phyloP scores from a whole-genome alignment of 2,329 filamentous ascomycete genomes.

The Pseudomassariella vexata region DNA sequence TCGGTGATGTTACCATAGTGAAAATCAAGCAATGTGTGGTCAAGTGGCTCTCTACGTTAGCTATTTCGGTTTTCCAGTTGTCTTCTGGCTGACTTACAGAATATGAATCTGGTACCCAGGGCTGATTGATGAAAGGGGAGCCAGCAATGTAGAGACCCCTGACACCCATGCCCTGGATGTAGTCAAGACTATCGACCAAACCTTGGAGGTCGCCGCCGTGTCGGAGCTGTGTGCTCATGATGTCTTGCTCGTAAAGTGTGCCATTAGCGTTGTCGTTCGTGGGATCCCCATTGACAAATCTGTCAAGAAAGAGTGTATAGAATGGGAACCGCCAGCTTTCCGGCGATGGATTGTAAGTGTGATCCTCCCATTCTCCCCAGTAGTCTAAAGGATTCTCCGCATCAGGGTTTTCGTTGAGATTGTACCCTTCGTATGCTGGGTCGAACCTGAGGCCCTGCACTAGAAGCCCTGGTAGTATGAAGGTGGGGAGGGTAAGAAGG shows the following conservation, averaged over 20 bases:
- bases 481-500: too few species aligned
- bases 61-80: too few species aligned
- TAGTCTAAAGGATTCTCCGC: conserved; percentile 54
- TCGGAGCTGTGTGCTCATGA: conserved; percentile 54
- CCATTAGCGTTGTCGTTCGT: conserved; percentile 58
- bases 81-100: too few species aligned
- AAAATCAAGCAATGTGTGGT: too few species aligned
- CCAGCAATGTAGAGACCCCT: conserved; percentile 45
- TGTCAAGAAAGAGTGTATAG: conserved; percentile 59
- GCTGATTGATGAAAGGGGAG: conserved; percentile 1
- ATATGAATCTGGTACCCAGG: neutral
- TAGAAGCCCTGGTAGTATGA: too few species aligned
- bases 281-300: conserved; percentile 60
- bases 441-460: neutral
- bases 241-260: conserved; percentile 55
- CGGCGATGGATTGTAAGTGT: conserved; percentile 48
- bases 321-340: conserved; percentile 60
- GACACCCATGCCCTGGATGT: conserved; percentile 59
- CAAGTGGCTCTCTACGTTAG: too few species aligned
- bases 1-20: too few species aligned
- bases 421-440: conserved; percentile 30
- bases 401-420: conserved; percentile 53
- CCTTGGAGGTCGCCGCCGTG: conserved; percentile 57
- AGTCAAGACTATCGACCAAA: conserved; percentile 55
- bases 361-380: conserved; percentile 46